These are phyloP conservation scores for Kluyveromyces sp. DNA, from an alignment of 1,139 yeast genomes.

Conservation along the genomic window DNA sequence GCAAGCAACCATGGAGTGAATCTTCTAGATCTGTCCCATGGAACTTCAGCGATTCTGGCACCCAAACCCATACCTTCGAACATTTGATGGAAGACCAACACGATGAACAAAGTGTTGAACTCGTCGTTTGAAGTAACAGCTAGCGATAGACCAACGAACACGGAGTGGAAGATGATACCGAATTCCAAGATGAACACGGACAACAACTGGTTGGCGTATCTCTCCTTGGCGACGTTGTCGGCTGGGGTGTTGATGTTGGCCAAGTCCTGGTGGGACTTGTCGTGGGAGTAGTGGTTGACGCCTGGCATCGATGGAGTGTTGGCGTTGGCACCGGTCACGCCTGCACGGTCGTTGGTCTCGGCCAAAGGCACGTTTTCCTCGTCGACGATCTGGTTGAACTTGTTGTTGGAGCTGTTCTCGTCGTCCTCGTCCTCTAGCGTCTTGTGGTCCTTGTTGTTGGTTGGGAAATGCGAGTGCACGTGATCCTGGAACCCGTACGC, in stretches of 20 bases:
- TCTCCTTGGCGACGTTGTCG: constrained; percentile 11
- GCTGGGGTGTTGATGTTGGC: constrained; percentile 39
- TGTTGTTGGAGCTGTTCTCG: neutral
- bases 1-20: constrained; percentile 57
- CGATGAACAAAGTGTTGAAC: constrained; percentile 69
- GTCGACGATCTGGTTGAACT: constrained; percentile 1
- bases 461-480: constrained; percentile 7
- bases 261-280: constrained; percentile 47
- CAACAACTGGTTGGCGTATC: constrained; percentile 36
- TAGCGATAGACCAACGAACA: constrained; percentile 67
- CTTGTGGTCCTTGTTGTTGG: neutral
- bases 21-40: constrained; percentile 44
- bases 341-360: constrained; percentile 1
- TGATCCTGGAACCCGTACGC: neutral
- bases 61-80: constrained; percentile 94
- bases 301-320: constrained; percentile 23
- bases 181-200: constrained; percentile 65
- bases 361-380: neutral
- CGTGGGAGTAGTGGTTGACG: constrained; percentile 43
- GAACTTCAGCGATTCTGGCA: constrained; percentile 67
- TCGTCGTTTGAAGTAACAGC: constrained; percentile 67
- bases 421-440: constrained; percentile 2
- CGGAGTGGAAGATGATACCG: constrained; percentile 77
- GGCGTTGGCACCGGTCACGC: neutral
- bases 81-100: constrained; percentile 81